Base-by-base conservation (phyloP, 352 stramenopile species). In the Globisporangium yorkense region DNA sequence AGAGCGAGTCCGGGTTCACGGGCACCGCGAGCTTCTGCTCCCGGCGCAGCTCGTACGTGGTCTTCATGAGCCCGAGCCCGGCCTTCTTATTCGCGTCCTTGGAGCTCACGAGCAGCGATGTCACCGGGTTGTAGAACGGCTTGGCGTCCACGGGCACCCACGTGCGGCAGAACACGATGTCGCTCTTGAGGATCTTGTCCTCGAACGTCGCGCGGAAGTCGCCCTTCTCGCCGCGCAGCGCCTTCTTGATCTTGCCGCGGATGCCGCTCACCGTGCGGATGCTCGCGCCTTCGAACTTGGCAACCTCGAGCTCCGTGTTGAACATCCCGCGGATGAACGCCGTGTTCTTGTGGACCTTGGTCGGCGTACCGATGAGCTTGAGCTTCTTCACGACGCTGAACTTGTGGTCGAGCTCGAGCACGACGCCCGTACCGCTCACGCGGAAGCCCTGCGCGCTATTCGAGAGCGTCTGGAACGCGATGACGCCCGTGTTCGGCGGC, bases 341-440 rank as follows among this genome's bases (percentile, higher is more conserved):
- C 51, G 97, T 99, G 76, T 99, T 99, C 71, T 98, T 98, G 83
- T 92, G 83, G 54, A 99, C 98, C 74, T 99, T 99, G 43, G 78
- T 89, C 2, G 98, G 97, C 20, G 92, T 97, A 65, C 98, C 98
- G 29, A 99, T 97, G 12, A 99, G 85, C 80, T 99, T 99, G 49
- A 99, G 88, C 78, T 99, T 99, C 80, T 99, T 99, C 57, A 99
- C 94, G 33, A 99, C 88, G 60, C 91, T 89, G 56, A 99, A 99
- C 54, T 94, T 98, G 54, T 98, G 91, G 76, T 99, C 95, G 18
- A 99, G 79, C 66, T 99, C 96, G 21, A 99, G 72, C 29, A 98
- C 89, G 5, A 98, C 96, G 33, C 98, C 98, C 18, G 97, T 99
- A 15, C 92, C 91, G 47, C 94, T 96, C 61, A 99, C 97, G 29